These are phyloP conservation scores for Xanthoconium stramineum DNA, from an alignment of 768 basidiomycete genomes.

Conservation along the genomic window DNA sequence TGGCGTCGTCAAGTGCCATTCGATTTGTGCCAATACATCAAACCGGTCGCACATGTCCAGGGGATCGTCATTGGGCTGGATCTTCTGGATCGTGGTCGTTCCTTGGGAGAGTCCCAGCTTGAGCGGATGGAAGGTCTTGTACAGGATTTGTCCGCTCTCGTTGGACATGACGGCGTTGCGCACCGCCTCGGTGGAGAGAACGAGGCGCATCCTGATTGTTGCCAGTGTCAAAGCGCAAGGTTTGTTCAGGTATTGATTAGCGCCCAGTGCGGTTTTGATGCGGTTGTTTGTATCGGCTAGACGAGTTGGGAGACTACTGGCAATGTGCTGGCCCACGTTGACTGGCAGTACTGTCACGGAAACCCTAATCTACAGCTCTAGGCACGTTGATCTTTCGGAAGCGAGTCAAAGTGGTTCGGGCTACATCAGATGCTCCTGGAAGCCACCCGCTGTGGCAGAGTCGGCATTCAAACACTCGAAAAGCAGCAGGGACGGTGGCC, in stretches of 20 bases:
- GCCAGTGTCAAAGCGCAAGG: neutral
- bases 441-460: too few species aligned
- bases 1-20: neutral
- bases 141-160: neutral
- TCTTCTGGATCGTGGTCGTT: conserved; percentile 24
- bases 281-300: neutral
- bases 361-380: too few species aligned
- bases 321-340: neutral
- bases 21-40: conserved; percentile 3
- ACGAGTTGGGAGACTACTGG: neutral
- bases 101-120: neutral
- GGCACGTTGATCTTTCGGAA: too few species aligned
- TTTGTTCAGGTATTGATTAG: neutral
- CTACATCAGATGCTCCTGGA: too few species aligned
- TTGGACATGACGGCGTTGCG: neutral
- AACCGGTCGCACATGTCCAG: conserved; percentile 28
- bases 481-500: too few species aligned
- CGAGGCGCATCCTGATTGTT: neutral
- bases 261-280: neutral
- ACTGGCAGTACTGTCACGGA: neutral
- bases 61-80: conserved; percentile 16
- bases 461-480: too few species aligned
- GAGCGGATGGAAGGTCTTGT: neutral
- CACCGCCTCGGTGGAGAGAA: neutral
- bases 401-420: too few species aligned